Base-by-base conservation (phyloP, 208 protist genomes). In the Lotmaria passim region DNA sequence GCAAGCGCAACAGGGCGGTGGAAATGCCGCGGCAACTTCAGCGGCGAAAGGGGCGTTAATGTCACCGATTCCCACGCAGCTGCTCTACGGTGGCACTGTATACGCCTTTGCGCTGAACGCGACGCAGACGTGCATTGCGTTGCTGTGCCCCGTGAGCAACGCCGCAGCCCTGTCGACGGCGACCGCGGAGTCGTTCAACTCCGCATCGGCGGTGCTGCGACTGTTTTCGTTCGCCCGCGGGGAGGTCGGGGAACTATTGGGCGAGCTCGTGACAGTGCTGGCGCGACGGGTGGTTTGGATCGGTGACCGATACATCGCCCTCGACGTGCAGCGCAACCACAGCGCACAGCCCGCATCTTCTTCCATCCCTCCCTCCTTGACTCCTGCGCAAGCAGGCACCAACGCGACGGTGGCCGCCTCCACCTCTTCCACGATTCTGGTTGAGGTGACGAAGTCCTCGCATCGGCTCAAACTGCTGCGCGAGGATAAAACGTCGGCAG, bases 271-370 rank as follows among this genome's bases (percentile, higher is more conserved):
- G 41, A 81, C 51, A 6, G 39, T 41, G 1, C 47, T 69, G 38
- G 71, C 78, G 34, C 78, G 50, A 12, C 55, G 65, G 31, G 56
- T 93, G 2, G 36, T 86, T 28, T 95, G 90, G 90, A 69, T 81
- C 15, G 85, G 78, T 0, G 59, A 67, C 19, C 61, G 55, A 6
- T 52, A 64, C 44, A 36, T 81, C 12, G 69, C 66, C 31, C 58
- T 80, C 15, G 61, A 75, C 10, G 51, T 75, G 41, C 60, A n/a
- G 7, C 21, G 6, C 23, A 30, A 51, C 26, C 12, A 31, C n/a
- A n/a, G n/a, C n/a, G 24, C 23, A 50, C 7, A 36, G 8, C 26
- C 14, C 4, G 3, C 6, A 33, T 23, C 23, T 7, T 3, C 7
- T 11, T 19, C 14, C 41, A 17, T 15, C 15, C 10, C 11, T 46